A percentile compares a stretch with the other conserved stretches of the same genome.
phyloP scores from a whole-genome alignment of 495 filamentous ascomycete species.

The Hyaloscypha hepaticicola region DNA sequence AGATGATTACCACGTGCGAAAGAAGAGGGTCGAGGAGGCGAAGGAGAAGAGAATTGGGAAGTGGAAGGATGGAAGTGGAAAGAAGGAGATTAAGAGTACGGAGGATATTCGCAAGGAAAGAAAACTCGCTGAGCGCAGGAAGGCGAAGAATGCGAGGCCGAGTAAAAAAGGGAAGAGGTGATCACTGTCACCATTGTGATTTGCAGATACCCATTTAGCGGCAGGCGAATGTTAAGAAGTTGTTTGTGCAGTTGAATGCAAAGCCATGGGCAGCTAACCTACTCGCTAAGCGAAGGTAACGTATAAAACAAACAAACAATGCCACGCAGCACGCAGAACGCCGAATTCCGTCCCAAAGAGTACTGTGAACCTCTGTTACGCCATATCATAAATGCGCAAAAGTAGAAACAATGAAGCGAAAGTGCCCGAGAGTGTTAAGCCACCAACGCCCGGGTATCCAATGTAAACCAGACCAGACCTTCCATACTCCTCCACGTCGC shows the following conservation, averaged over 20 bases:
- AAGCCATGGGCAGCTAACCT: background rate
- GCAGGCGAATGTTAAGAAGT: background rate
- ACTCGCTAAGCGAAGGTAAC: background rate
- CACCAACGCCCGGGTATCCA: constrained; percentile 5
- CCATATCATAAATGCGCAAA: background rate
- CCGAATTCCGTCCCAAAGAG: constrained; percentile 3
- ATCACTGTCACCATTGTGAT: background rate
- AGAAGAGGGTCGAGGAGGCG: constrained; percentile 85
- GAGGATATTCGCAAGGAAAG: constrained; percentile 85
- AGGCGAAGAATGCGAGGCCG: constrained; percentile 90
- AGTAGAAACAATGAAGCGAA: background rate
- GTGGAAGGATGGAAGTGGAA: constrained; percentile 64
- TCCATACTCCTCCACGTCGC: background rate
- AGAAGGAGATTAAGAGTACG: constrained; percentile 74
- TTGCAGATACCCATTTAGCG: constrained; percentile 13
- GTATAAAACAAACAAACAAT: background rate
- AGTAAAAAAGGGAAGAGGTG: constrained; percentile 51
- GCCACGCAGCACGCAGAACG: background rate
- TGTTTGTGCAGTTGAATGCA: background rate
- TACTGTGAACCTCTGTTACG: background rate
- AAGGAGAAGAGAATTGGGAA: constrained; percentile 77
- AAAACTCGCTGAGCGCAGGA: constrained; percentile 69
- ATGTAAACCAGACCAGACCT: background rate
- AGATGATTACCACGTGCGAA: constrained; percentile 84
- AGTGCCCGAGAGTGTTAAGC: background rate